A percentile compares a stretch with the other conserved stretches of the same genome.
Evolutionary conservation across 2,329 filamentous ascomycete genomes (phyloP).

Genomic region (Venturia nashicola): DNA sequence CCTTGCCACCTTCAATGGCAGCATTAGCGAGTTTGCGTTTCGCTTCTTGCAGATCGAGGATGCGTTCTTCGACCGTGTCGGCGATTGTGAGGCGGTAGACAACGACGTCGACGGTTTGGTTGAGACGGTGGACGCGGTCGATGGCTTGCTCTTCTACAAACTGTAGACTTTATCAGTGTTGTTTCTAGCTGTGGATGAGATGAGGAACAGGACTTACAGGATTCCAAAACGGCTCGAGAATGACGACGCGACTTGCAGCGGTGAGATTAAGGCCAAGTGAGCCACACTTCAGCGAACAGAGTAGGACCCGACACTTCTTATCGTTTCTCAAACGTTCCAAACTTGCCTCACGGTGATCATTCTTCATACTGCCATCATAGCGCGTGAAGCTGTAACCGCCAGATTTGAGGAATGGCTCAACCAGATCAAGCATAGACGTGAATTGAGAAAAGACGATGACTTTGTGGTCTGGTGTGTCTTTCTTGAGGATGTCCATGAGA

Average conservation of each 20-base stretch:
- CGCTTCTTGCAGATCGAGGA: conserved; percentile 86
- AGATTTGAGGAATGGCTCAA: conserved; percentile 77
- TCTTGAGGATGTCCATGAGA: conserved; percentile 66
- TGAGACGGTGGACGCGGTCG: conserved; percentile 94
- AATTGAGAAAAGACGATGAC: conserved; percentile 99
- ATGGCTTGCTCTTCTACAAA: conserved; percentile 99
- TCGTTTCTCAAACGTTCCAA: conserved; percentile 66
- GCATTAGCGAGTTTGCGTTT: conserved; percentile 86
- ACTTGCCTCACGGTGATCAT: conserved; percentile 81
- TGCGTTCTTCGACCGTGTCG: conserved; percentile 82
- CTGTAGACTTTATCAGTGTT: conserved; percentile 26
- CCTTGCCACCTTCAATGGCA: conserved; percentile 73
- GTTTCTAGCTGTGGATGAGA: background rate
- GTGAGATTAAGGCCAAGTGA: conserved; percentile 89
- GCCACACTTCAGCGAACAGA: conserved; percentile 91
- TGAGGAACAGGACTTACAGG: conserved; percentile 43
- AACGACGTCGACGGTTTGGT: conserved; percentile 86
- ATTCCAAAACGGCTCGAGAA: conserved; percentile 98
- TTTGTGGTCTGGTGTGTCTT: conserved; percentile 73
- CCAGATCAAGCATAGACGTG: conserved; percentile 92
- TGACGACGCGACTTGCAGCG: conserved; percentile 82
- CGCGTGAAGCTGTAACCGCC: conserved; percentile 69
- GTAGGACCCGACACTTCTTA: conserved; percentile 62
- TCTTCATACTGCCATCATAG: conserved; percentile 92
- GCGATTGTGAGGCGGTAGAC: conserved; percentile 89